Percentiles rank a stretch among this genome's conserved stretches.
Conservation (phyloP, 1,284 basidiomycete genomes). For the Tilletia caries region DNA sequence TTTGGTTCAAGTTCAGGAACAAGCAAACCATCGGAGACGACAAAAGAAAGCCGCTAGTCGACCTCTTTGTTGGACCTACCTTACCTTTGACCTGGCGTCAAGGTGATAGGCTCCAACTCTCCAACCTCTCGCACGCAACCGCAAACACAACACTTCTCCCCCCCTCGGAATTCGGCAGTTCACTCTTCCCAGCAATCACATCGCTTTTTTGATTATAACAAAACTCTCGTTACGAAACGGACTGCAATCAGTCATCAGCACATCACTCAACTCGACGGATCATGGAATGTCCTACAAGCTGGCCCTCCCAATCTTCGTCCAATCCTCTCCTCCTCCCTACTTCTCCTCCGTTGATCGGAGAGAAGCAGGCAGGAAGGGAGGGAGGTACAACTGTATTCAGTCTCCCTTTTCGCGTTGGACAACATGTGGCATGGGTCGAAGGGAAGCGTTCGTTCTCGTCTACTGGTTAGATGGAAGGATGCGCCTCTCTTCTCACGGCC, state of each 20-base stretch:
- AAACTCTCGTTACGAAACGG: background rate
- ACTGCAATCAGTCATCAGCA: background rate
- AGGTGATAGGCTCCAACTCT: background rate
- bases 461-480: too few relatives aligned
- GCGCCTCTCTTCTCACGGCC: too few relatives aligned
- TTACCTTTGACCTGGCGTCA: background rate
- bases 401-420: too few relatives aligned
- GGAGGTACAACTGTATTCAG: too few relatives aligned
- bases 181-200: background rate
- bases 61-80: background rate
- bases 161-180: background rate
- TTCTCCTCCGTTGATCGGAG: background rate
- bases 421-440: too few relatives aligned
- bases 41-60: background rate
- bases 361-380: background rate
- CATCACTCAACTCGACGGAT: background rate
- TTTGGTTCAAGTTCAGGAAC: background rate
- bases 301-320: background rate
- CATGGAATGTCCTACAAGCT: background rate
- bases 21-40: background rate
- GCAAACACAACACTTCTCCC: background rate
- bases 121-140: background rate
- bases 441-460: too few relatives aligned
- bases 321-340: background rate
- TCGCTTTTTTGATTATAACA: background rate